phyloP scores from a whole-genome alignment of 2,329 filamentous ascomycete species.

The Hansfordia pulvinata region DNA sequence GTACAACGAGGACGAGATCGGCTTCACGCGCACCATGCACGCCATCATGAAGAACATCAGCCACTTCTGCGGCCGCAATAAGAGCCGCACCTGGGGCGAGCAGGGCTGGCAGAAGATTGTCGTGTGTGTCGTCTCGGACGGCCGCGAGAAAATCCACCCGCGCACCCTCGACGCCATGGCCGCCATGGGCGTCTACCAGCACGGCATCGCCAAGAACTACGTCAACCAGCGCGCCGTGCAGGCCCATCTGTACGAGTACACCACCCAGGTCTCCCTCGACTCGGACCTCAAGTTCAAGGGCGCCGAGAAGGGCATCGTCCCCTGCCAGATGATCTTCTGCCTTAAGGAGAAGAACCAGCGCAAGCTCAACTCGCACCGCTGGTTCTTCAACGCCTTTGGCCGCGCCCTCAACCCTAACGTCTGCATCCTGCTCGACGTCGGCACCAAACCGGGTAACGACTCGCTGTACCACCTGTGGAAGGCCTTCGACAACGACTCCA shows the following conservation, averaged over 20 bases:
- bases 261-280: slow-evolving; percentile 92
- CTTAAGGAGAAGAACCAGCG: slow-evolving; percentile 96
- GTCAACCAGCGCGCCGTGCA: slow-evolving; percentile 94
- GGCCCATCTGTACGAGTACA: slow-evolving; percentile 97
- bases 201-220: slow-evolving; percentile 95
- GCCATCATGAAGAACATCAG: slow-evolving; percentile 99
- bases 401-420: slow-evolving; percentile 87
- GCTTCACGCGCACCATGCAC: slow-evolving; percentile 90
- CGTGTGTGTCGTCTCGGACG: slow-evolving; percentile 92
- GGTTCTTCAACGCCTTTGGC: slow-evolving; percentile 99
- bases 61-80: slow-evolving; percentile 87
- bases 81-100: slow-evolving; percentile 96
- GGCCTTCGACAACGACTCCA: slow-evolving; percentile 94
- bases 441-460: slow-evolving; percentile 76
- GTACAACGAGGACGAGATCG: slow-evolving; percentile 97
- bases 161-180: slow-evolving; percentile 87
- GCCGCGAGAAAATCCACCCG: slow-evolving; percentile 76
- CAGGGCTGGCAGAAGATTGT: slow-evolving; percentile 99
- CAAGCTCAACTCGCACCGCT: slow-evolving; percentile 95
- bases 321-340: slow-evolving; percentile 96
- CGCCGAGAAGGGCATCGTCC: slow-evolving; percentile 96
- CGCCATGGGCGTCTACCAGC: slow-evolving; percentile 95
- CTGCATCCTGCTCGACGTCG: slow-evolving; percentile 92
- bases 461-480: slow-evolving; percentile 99
- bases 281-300: slow-evolving; percentile 97